Evolutionary conservation across 2,329 filamentous ascomycete species (phyloP), one percentile per base, ranked within the genome.

Genomic region (Xylaria sp.): DNA sequence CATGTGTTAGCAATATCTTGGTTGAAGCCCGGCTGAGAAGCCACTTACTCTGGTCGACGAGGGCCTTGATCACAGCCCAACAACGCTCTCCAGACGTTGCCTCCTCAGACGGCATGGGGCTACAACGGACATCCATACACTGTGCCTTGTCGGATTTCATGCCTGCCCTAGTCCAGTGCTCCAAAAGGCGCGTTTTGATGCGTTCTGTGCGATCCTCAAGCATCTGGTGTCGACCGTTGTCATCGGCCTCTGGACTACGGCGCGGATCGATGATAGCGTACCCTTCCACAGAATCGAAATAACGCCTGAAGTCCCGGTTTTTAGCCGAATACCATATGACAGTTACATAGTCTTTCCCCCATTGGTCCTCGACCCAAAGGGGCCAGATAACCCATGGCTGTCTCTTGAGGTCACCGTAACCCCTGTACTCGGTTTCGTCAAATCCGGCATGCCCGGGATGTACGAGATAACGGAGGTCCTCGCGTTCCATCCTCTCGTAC

Each of bases 351-450:
- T 69, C 68, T 34, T 55, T 60, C 8, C 69, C 69, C 50, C 54
- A 68, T 16, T 65, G 2, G 16, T 71, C 69, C 58, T 71, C 69
- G 9, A 71, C 62, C 63, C 65, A 71, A 48, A 71, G 52, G 8
- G 68, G 68, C 68, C 67, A 68, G 23, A 71, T 53, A 5, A 64
- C 23, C 63, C 63, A 69, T 1, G 66, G 66, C 35, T 61, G 61
- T 35, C 5, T 54, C 60, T 65, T 70, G 23, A 69, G 19, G 4
- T 65, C 39, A 3, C 11, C 5, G 49, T 57, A 66, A 13, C 59
- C 54, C 9, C 44, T 59, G 51, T 63, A 66, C 23, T 59, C 51
- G 7, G 4, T 39, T 7, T 46, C 18, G 23, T 30, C 23, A 2
- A 30, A 30, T 5, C 23, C 23, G 5, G 23, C 23, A 30, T 30